Conservation (phyloP, 2,329 filamentous ascomycete genomes). For the Geosmithia putterillii region DNA sequence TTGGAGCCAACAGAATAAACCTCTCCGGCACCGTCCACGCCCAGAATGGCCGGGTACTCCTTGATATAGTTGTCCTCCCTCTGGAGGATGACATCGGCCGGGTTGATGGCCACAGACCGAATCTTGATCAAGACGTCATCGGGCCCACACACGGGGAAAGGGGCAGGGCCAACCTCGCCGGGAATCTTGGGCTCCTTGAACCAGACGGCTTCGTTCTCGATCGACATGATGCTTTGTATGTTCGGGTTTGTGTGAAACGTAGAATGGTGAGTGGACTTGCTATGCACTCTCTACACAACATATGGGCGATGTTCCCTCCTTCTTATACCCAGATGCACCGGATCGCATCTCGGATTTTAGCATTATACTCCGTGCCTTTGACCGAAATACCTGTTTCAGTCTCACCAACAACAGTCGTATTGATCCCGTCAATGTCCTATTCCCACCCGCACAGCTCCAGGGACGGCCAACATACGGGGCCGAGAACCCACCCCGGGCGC, state of each 20-base stretch:
- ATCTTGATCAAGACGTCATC: background rate
- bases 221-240: background rate
- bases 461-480: background rate
- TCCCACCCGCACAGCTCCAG: background rate
- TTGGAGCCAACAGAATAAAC: background rate
- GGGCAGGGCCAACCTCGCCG: background rate
- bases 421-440: background rate
- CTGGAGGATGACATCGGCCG: background rate
- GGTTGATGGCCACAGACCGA: background rate
- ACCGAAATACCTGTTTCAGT: background rate
- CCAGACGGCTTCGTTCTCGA: background rate
- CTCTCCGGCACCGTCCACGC: background rate
- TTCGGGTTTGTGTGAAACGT: background rate
- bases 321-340: background rate
- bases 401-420: background rate
- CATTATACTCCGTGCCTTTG: background rate
- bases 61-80: background rate
- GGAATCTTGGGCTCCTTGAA: background rate
- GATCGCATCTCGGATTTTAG: background rate
- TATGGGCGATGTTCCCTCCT: background rate
- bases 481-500: background rate
- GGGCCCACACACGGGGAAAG: background rate
- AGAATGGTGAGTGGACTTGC: background rate
- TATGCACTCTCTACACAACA: background rate
- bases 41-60: background rate